Evolutionary conservation across 345 rosid species (phyloP).

Genomic region (Hypericum perforatum): DNA sequence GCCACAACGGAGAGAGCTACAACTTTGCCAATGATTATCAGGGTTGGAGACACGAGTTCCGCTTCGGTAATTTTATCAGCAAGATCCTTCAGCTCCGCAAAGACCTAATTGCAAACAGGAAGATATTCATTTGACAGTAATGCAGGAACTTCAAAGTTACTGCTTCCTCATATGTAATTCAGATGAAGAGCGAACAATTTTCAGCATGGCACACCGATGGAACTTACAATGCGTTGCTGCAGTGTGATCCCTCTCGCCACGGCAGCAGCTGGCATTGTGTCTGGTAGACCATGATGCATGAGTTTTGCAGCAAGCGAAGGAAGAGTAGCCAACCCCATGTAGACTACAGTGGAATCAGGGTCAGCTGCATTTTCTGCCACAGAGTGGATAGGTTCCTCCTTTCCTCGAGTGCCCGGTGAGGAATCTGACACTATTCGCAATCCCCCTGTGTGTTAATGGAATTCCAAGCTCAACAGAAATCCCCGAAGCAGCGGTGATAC

Average conservation of each 20-base stretch:
- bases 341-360: conserved; percentile 86
- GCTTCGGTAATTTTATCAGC: conserved; percentile 47
- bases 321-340: conserved; percentile 91
- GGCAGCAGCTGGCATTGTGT: conserved; percentile 77
- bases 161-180: background rate
- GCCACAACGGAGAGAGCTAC: conserved; percentile 91
- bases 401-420: conserved; percentile 90
- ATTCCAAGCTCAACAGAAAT: conserved; percentile 94
- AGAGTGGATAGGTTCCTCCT: conserved; percentile 68
- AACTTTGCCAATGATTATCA: conserved; percentile 78
- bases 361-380: conserved; percentile 91
- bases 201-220: background rate
- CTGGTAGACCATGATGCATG: conserved; percentile 78
- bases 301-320: conserved; percentile 75
- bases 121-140: background rate
- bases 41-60: conserved; percentile 66
- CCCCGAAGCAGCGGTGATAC: conserved; percentile 96
- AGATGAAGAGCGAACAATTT: background rate
- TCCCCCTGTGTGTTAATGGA: conserved; percentile 87
- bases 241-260: conserved; percentile 87
- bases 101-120: conserved; percentile 38
- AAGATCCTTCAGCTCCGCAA: conserved; percentile 70
- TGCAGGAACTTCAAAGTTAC: background rate
- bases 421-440: conserved; percentile 80
- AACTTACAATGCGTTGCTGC: conserved; percentile 67